phyloP scores from a whole-genome alignment of 805 yeast genomes.

The Metschnikowia hibisci region DNA sequence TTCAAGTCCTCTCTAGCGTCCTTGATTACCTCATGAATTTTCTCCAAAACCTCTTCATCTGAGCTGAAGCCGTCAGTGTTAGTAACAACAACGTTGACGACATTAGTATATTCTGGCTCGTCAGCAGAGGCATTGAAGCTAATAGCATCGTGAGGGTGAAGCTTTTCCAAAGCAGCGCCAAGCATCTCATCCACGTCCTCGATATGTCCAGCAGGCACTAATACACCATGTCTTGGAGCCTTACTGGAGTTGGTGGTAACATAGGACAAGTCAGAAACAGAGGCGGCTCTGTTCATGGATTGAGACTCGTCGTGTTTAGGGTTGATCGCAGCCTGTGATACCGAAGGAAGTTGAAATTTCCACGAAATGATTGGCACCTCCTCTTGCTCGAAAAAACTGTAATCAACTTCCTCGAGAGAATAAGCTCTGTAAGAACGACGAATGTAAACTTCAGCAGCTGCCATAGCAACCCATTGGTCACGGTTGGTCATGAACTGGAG shows the following conservation, averaged over 20 bases:
- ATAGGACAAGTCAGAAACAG: conserved; percentile 88
- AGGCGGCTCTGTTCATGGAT: conserved; percentile 75
- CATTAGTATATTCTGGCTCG: conserved; percentile 57
- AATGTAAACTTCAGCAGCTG: conserved; percentile 95
- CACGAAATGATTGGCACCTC: conserved; percentile 72
- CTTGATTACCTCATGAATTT: conserved; percentile 60
- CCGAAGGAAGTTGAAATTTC: conserved; percentile 81
- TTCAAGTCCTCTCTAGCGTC: conserved; percentile 68
- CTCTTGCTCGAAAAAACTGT: conserved; percentile 47
- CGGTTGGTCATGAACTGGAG: conserved; percentile 81
- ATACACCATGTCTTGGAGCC: conserved; percentile 78
- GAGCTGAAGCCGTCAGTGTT: conserved; percentile 68
- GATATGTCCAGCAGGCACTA: conserved; percentile 74
- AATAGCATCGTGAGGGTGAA: conserved; percentile 49
- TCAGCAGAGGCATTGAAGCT: conserved; percentile 32
- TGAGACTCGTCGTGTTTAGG: conserved; percentile 35
- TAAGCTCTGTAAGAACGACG: conserved; percentile 97
- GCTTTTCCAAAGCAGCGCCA: conserved; percentile 65
- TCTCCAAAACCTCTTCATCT: conserved; percentile 64
- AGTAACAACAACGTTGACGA: conserved; percentile 74
- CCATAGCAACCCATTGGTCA: conserved; percentile 87
- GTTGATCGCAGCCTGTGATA: conserved; percentile 67
- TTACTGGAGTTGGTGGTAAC: conserved; percentile 69
- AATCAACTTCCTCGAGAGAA: conserved; percentile 71
- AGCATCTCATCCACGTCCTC: conserved; percentile 89